Percentiles rank a stretch among this genome's conserved stretches.
Evolutionary conservation across 164 flowering plant genomes (phyloP).

Genomic region (Umbellularia californica): DNA sequence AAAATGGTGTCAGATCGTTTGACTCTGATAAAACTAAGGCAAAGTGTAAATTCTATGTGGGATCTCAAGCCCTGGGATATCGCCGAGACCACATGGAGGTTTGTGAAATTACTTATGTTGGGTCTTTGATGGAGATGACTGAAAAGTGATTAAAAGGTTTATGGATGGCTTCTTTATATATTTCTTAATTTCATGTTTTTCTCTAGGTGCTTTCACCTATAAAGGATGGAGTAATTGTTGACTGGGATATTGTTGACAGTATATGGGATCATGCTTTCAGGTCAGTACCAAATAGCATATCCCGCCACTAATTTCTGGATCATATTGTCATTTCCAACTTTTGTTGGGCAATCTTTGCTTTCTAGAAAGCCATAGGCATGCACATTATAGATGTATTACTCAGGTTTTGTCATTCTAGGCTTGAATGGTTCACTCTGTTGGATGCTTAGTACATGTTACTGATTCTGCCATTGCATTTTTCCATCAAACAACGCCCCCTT

Average conservation of each 20-base stretch:
- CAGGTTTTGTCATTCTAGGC: not conserved
- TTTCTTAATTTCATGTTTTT: slow-evolving; percentile 5
- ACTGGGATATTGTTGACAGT: slow-evolving; percentile 94
- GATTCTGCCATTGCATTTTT: not conserved
- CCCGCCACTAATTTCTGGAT: not conserved
- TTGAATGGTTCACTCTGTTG: not conserved
- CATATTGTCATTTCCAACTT: not conserved
- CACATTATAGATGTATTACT: not conserved
- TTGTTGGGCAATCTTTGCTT: slow-evolving; percentile 1
- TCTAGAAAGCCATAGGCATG: not conserved
- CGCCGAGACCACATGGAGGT: slow-evolving; percentile 99
- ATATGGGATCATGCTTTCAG: slow-evolving; percentile 98
- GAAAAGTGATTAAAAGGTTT: not conserved
- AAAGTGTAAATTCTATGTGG: slow-evolving; percentile 81
- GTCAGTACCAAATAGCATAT: slow-evolving; percentile 24
- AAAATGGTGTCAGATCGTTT: slow-evolving; percentile 33
- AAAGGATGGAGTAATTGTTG: slow-evolving; percentile 78
- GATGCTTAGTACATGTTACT: not conserved
- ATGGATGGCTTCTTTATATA: not conserved
- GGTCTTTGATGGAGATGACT: not conserved
- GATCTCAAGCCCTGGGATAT: slow-evolving; percentile 78
- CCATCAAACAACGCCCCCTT: not conserved
- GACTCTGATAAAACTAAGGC: slow-evolving; percentile 67
- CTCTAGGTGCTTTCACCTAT: slow-evolving; percentile 77
- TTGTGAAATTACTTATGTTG: not conserved